A percentile compares a stretch with the other conserved stretches of the same genome.
phyloP scores from a whole-genome alignment of 2,329 filamentous ascomycete genomes.

The Monilinia laxa region DNA sequence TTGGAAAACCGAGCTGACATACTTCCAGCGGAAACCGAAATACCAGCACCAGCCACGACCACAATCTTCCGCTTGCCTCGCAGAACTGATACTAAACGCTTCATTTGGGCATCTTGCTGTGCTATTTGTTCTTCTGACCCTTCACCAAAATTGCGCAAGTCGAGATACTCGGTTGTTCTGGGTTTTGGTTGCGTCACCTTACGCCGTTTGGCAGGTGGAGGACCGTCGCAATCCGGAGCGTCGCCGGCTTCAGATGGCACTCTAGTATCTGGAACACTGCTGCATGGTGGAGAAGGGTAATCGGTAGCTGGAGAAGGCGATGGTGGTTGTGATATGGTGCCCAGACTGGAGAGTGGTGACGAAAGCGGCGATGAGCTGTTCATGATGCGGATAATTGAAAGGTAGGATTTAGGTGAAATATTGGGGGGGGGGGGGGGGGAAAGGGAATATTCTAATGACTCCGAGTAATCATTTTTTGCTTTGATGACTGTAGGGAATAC shows the following conservation, averaged over 20 bases:
- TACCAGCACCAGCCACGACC: conserved; percentile 92
- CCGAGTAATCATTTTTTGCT: conserved; percentile 22
- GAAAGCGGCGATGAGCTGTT: conserved; percentile 34
- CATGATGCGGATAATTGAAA: conserved; percentile 16
- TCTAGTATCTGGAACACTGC: conserved; percentile 33
- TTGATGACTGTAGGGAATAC: neutral
- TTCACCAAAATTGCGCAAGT: conserved; percentile 58
- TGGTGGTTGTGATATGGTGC: conserved; percentile 41
- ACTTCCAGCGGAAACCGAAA: conserved; percentile 94
- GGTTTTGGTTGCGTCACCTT: conserved; percentile 63
- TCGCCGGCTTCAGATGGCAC: conserved; percentile 30
- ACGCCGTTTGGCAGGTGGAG: conserved; percentile 73
- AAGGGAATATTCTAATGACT: conserved; percentile 20
- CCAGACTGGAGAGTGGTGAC: conserved; percentile 41
- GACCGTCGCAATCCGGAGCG: conserved; percentile 50
- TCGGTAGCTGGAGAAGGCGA: conserved; percentile 32
- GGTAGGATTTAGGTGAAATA: neutral
- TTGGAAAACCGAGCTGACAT: conserved; percentile 45
- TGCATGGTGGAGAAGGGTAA: conserved; percentile 39
- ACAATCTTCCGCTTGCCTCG: conserved; percentile 95
- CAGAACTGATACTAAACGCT: conserved; percentile 70
- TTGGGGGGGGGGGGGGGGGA: neutral
- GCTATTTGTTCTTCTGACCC: conserved; percentile 47
- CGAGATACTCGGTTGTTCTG: conserved; percentile 78
- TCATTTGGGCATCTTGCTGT: conserved; percentile 61